Conservation (phyloP, 768 basidiomycete species). For the Pulveroboletus sp. region DNA sequence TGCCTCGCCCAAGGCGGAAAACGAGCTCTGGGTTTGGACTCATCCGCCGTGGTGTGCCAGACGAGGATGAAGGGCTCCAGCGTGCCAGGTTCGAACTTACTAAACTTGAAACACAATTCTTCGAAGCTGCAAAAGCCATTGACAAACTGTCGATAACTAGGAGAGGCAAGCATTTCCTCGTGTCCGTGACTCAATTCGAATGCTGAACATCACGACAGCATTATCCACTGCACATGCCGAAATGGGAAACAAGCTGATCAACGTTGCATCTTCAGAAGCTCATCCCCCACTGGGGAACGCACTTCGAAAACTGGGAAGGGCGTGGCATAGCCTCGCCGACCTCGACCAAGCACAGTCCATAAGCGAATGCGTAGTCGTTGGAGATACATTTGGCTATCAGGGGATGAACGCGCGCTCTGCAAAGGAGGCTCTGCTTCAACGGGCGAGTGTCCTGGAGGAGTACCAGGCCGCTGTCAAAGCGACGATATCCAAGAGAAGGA, state of each 20-base stretch:
- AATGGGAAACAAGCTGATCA: conserved; percentile 90
- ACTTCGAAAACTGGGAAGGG: conserved; percentile 78
- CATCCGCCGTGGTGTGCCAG: conserved; percentile 76
- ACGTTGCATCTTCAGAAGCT: conserved; percentile 83
- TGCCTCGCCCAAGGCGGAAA: conserved; percentile 69
- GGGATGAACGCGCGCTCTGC: conserved; percentile 95
- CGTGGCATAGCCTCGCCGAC: conserved; percentile 84
- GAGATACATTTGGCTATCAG: conserved; percentile 96
- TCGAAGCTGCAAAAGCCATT: conserved; percentile 86
- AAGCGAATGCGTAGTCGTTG: conserved; percentile 91
- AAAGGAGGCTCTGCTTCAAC: conserved; percentile 88
- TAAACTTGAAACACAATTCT: conserved; percentile 87
- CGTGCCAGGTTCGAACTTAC: conserved; percentile 88
- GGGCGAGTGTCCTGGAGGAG: conserved; percentile 89
- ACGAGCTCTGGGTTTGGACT: conserved; percentile 69
- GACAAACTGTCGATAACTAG: conserved; percentile 78
- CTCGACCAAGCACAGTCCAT: conserved; percentile 88
- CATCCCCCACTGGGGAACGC: conserved; percentile 83
- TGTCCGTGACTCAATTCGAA: background rate
- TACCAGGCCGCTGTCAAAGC: conserved; percentile 90
- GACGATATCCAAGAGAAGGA: conserved; percentile 87
- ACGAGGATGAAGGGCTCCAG: conserved; percentile 92
- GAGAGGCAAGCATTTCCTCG: conserved; percentile 51
- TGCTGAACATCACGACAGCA: conserved; percentile 39
- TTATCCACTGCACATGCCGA: conserved; percentile 77